Percentiles rank a stretch among this genome's conserved stretches.
These are phyloP conservation scores for Bacidia gigantensis DNA, from an alignment of 495 filamentous ascomycete genomes.

Conservation along the genomic window DNA sequence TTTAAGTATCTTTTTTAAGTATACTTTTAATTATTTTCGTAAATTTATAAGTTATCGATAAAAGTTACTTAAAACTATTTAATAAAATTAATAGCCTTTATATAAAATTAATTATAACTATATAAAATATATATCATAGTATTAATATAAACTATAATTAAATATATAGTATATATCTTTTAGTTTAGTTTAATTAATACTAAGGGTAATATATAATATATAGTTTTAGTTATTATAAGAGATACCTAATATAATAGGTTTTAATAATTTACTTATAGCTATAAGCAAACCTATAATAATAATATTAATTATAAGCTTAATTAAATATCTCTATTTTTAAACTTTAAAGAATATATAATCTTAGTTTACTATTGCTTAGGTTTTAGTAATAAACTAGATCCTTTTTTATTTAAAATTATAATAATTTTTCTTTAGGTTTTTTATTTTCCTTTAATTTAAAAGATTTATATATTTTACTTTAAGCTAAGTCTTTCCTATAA, in stretches of 20 bases:
- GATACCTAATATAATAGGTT: constrained; percentile 4
- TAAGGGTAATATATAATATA: constrained; percentile 1
- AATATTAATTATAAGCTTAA: not conserved
- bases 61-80: not conserved
- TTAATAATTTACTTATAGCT: not conserved
- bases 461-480: not conserved
- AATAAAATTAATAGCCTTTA: not conserved
- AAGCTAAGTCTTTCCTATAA: not conserved
- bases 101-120: not conserved
- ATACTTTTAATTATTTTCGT: constrained; percentile 2
- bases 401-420: not conserved
- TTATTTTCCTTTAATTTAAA: not conserved
- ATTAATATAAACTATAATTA: not conserved
- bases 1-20: not conserved
- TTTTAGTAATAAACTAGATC: constrained; percentile 4
- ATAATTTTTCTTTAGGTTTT: not conserved
- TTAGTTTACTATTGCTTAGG: not conserved
- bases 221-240: not conserved
- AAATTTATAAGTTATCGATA: not conserved
- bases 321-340: not conserved
- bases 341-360: not conserved
- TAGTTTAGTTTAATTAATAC: constrained; percentile 1
- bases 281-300: not conserved
- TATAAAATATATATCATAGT: not conserved
- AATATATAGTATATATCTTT: too few species aligned